Evolutionary conservation across 1,284 basidiomycete genomes (phyloP), one percentile per base, ranked within the genome.

Genomic region (Pseudozyma pruni): DNA sequence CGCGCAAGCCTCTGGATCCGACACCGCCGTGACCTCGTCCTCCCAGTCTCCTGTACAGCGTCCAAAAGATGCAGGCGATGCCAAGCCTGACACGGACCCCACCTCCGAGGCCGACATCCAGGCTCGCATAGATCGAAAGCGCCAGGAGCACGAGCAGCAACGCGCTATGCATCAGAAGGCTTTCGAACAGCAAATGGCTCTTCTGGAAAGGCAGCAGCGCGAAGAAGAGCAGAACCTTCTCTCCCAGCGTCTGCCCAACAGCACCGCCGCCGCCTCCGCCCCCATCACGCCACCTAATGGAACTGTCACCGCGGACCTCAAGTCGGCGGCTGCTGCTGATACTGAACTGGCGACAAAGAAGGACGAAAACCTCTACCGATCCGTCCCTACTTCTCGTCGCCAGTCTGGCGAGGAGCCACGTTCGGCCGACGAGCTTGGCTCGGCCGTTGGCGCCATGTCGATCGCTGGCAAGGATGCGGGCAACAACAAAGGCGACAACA

Each of bases 131-230:
- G 74, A 76, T 20, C 52, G 45, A n/a, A 76, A 76, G 44, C 64
- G 74, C 23, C 47, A 60, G 32, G 74, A 76, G 61, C 72, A 74
- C 62, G 74, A 76, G 34, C 57, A 64, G 47, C 74, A 76, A 44
- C 72, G 74, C 31, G 72, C 68, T 17, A 42, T 72, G 44, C 74
- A 76, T 25, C 72, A 70, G 31, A 74, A 74, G 43, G 68, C 57
- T 2, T 76, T 76, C 34, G 74, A 76, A 42, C 68, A 76, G 35
- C 72, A 74, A 44, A 76, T 76, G 74, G 52, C 53, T 8, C 59
- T 69, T 7, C 56, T 76, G 32, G 72, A 76, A 34, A 59, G 56
- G 51, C 60, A 76, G 52, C 74, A 76, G 55, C 71, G 59, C 23
- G 58, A 76, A 42, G 74, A 76, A 35, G 74, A 76, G 47, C 64